Evolutionary conservation across 129 eudicot genomes (phyloP).

Genomic region (Flaveria brownii): DNA sequence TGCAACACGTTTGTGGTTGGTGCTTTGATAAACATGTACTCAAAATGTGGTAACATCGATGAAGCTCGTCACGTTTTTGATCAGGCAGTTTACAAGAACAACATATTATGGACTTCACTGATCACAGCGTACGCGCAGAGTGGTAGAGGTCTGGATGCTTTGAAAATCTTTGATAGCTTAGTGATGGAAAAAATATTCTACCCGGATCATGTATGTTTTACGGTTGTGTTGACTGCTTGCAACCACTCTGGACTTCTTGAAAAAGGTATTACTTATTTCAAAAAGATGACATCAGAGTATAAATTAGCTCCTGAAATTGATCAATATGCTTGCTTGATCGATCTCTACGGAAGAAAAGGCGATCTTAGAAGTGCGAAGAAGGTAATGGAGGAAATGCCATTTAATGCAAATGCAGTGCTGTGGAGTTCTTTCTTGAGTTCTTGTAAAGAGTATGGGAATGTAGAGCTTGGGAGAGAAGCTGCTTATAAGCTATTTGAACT

Average conservation of each 20-base stretch:
- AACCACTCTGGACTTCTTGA: conserved; percentile 49
- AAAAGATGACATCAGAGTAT: conserved; percentile 44
- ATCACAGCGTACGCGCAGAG: conserved; percentile 45
- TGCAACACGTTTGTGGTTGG: conserved; percentile 38
- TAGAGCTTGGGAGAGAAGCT: conserved; percentile 47
- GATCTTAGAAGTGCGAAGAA: conserved; percentile 39
- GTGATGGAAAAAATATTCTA: conserved; percentile 27
- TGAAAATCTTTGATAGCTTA: conserved; percentile 39
- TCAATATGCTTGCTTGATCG: conserved; percentile 54
- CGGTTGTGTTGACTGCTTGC: conserved; percentile 48
- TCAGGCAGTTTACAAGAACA: conserved; percentile 34
- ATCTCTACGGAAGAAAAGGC: conserved; percentile 50
- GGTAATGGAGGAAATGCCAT: conserved; percentile 52
- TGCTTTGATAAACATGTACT: conserved; percentile 52
- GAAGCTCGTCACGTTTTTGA: conserved; percentile 46
- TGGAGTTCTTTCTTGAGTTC: conserved; percentile 52
- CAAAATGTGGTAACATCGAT: conserved; percentile 46
- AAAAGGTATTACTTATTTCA: conserved; percentile 35
- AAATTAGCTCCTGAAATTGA: conserved; percentile 42
- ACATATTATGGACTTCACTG: conserved; percentile 48
- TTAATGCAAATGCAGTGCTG: conserved; percentile 41
- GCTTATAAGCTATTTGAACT: conserved; percentile 41
- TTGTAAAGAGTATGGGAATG: conserved; percentile 50
- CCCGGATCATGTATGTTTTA: conserved; percentile 54
- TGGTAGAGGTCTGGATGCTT: conserved; percentile 48